Evolutionary conservation across 768 basidiomycete species (phyloP).

Genomic region (Vararia minispora): DNA sequence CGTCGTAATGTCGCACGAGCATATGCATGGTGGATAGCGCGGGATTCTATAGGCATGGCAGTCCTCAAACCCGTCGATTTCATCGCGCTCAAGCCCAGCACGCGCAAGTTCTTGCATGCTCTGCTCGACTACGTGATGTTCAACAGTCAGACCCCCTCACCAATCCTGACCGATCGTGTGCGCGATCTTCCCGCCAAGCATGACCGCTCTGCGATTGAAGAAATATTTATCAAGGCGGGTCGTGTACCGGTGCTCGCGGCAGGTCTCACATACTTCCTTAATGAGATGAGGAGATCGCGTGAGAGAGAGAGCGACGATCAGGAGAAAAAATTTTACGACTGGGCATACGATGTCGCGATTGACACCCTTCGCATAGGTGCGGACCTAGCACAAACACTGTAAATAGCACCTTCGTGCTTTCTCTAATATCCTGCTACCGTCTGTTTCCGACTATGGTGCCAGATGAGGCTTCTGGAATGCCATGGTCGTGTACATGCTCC

Average conservation of each 20-base stretch:
- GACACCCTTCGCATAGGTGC: conserved; percentile 59
- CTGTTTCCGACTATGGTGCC: conserved; percentile 3
- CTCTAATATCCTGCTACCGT: too few relatives aligned
- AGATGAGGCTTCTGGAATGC: conserved; percentile 60
- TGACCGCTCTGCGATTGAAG: conserved; percentile 56
- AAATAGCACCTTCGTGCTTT: background rate
- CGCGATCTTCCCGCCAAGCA: conserved; percentile 30
- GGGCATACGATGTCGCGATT: conserved; percentile 57
- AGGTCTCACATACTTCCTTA: conserved; percentile 69
- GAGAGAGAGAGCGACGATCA: conserved; percentile 25
- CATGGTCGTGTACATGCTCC: conserved; percentile 58
- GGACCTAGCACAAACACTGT: conserved; percentile 35
- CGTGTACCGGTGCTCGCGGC: conserved; percentile 55
- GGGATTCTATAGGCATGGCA: conserved; percentile 60
- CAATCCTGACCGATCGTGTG: conserved; percentile 34
- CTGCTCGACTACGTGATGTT: conserved; percentile 62
- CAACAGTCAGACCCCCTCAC: conserved; percentile 64
- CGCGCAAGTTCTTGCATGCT: conserved; percentile 55
- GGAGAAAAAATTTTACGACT: conserved; percentile 37
- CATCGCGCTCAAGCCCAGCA: conserved; percentile 51
- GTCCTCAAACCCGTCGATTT: conserved; percentile 94
- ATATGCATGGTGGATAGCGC: conserved; percentile 90
- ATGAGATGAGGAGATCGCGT: too few relatives aligned
- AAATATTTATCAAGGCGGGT: conserved; percentile 68
- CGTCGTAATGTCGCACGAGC: conserved; percentile 69